Percentiles rank a stretch among this genome's conserved stretches.
These are phyloP conservation scores for Cryptosporidium andersoni DNA, from an alignment of 169 alveolate species.

Conservation along the genomic window DNA sequence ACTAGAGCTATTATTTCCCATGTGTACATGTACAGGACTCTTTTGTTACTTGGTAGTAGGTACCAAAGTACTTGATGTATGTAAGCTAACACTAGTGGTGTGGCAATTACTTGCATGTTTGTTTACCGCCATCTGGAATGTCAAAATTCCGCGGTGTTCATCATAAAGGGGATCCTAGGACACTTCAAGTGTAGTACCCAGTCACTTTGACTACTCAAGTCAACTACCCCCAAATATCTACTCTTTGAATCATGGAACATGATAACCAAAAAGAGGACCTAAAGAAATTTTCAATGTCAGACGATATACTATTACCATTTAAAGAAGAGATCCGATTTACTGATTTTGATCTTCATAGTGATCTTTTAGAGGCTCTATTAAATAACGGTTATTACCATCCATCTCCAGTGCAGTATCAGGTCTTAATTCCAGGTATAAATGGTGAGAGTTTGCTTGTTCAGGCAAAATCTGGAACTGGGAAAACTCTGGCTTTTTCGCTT, in stretches of 20 bases:
- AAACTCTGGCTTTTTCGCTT: constrained; percentile 73
- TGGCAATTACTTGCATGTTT: no score
- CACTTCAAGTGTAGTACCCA: no score
- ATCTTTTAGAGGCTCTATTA: constrained; percentile 5
- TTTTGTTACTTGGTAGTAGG: no score
- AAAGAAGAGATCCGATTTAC: constrained; percentile 21
- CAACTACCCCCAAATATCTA: no score
- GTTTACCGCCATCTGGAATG: no score
- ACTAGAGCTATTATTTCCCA: no score
- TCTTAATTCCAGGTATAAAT: constrained; percentile 21
- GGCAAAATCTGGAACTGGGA: constrained; percentile 78
- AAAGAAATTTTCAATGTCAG: constrained; percentile 8
- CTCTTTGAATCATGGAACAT: not conserved
- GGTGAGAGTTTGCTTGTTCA: constrained; percentile 67
- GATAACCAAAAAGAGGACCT: not conserved
- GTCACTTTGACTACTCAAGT: no score
- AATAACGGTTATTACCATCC: constrained; percentile 38
- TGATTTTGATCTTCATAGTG: constrained; percentile 40
- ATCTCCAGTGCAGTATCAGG: constrained; percentile 61
- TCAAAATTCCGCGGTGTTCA: no score
- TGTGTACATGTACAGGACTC: no score
- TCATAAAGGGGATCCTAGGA: no score
- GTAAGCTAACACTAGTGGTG: no score
- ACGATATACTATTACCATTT: constrained; percentile 11
- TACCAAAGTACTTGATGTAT: no score